These are phyloP conservation scores for Nannochloropsis granulata DNA, from an alignment of 108 stramenopile species.

Conservation along the genomic window DNA sequence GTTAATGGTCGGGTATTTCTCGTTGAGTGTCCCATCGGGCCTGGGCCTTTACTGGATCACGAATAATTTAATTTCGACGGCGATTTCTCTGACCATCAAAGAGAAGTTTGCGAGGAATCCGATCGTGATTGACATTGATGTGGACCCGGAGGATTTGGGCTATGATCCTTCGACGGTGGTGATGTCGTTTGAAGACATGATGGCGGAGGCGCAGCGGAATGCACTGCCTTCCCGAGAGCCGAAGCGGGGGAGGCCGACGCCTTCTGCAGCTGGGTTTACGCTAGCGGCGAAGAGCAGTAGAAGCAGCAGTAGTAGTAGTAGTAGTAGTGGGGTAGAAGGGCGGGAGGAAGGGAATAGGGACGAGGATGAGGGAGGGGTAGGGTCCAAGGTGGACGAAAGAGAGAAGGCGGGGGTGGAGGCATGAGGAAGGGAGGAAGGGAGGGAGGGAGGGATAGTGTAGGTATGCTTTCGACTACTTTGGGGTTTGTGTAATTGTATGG, in stretches of 20 bases:
- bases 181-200: background rate
- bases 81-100: slow-evolving; percentile 54
- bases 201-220: background rate
- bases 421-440: background rate
- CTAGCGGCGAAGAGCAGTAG: background rate
- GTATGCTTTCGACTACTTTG: too few relatives aligned
- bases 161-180: background rate
- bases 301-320: too few relatives aligned
- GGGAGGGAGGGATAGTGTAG: too few relatives aligned
- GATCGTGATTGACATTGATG: background rate
- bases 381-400: background rate
- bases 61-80: slow-evolving; percentile 75
- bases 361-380: background rate
- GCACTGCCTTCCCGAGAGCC: background rate
- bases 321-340: background rate
- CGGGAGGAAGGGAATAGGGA: background rate
- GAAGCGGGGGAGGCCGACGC: background rate
- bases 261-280: background rate
- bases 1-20: slow-evolving; percentile 77
- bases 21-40: slow-evolving; percentile 72
- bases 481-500: too few relatives aligned
- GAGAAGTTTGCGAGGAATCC: slow-evolving; percentile 1
- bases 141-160: background rate
- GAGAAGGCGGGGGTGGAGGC: background rate
- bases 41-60: slow-evolving; percentile 78